Evolutionary conservation across 2,329 filamentous ascomycete species (phyloP).

Genomic region (Byssochlamys sp.): DNA sequence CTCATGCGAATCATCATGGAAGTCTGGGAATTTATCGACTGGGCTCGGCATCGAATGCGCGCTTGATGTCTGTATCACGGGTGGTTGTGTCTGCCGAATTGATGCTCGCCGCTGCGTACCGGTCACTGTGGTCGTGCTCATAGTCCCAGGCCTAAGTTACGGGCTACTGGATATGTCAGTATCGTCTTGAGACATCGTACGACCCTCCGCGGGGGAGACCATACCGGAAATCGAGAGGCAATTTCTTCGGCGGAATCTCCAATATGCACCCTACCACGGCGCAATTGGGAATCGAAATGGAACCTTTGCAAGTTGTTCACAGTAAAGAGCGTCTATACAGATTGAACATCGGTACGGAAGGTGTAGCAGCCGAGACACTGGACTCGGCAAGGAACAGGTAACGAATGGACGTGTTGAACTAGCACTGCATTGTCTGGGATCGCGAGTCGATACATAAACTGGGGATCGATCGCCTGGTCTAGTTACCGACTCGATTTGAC

Average conservation of each 20-base stretch:
- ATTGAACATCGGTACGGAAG: neutral
- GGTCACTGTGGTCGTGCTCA: conserved; percentile 33
- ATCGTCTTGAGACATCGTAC: neutral
- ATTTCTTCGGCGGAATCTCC: neutral
- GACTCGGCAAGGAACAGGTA: neutral
- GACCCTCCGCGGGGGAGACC: neutral
- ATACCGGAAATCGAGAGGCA: neutral
- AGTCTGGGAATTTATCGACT: conserved; percentile 36
- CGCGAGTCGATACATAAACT: neutral
- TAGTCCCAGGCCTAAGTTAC: conserved; percentile 10
- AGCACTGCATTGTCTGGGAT: neutral
- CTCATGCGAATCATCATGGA: conserved; percentile 29
- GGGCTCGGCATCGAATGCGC: conserved; percentile 25
- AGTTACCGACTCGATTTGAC: neutral
- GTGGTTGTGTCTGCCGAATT: conserved; percentile 26
- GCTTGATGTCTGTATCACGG: conserved; percentile 17
- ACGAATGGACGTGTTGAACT: neutral
- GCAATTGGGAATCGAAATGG: neutral
- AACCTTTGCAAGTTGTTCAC: neutral
- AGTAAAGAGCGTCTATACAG: neutral
- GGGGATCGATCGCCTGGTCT: neutral
- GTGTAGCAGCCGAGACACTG: neutral
- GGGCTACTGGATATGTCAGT: neutral
- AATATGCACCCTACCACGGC: neutral
- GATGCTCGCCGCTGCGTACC: conserved; percentile 31